Percentiles rank a stretch among this genome's conserved stretches.
Conservation (phyloP, 169 alveolate species). For the Eimeria sp. region DNA sequence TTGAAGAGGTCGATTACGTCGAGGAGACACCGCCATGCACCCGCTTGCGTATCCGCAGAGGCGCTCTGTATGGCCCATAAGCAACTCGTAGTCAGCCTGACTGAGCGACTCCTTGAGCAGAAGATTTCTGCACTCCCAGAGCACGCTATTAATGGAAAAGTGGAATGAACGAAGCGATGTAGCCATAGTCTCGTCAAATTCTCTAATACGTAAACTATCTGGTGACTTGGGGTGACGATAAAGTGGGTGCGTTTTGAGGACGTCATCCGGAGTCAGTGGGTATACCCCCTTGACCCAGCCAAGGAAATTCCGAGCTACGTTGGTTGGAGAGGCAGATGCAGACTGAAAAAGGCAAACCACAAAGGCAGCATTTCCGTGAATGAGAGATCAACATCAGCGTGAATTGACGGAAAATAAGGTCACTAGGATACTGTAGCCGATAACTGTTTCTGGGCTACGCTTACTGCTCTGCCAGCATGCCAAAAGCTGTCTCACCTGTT, state of each 20-base stretch:
- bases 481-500: neutral
- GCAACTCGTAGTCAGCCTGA: neutral
- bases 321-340: neutral
- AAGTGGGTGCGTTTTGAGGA: neutral
- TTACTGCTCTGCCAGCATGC: neutral
- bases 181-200: neutral
- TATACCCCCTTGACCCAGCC: neutral
- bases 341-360: neutral
- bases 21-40: neutral
- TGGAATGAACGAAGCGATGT: neutral
- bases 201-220: neutral
- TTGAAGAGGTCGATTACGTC: neutral
- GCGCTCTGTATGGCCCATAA: neutral
- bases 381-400: neutral
- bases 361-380: neutral
- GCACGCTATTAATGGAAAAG: neutral
- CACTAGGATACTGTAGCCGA: neutral
- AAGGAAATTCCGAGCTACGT: neutral
- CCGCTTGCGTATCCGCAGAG: constrained; percentile 11
- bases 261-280: neutral
- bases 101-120: neutral
- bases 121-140: neutral
- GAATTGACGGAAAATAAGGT: neutral
- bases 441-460: neutral
- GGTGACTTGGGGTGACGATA: neutral